Conservation (phyloP, 352 stramenopile genomes). For the Pelagophyceae sp. region DNA sequence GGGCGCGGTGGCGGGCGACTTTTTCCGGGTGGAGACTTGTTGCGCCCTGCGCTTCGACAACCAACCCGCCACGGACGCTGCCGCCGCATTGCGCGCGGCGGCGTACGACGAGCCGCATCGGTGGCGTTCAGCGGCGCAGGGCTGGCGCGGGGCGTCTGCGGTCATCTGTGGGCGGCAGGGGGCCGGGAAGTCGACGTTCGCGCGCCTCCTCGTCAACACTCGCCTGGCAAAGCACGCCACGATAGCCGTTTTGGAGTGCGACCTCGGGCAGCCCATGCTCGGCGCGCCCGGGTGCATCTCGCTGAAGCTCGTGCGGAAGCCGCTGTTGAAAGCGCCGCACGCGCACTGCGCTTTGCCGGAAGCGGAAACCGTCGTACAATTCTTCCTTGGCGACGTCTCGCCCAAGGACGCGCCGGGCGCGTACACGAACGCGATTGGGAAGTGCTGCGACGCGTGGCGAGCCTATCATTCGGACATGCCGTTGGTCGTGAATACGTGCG, state of each 20-base stretch:
- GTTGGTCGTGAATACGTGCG: slow-evolving; percentile 78
- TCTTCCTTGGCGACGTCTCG: slow-evolving; percentile 21
- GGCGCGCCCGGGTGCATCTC: slow-evolving; percentile 65
- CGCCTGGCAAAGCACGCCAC: slow-evolving; percentile 55
- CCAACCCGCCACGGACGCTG: too few relatives aligned
- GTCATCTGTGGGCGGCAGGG: slow-evolving; percentile 74
- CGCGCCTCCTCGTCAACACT: slow-evolving; percentile 68
- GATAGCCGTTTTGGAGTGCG: slow-evolving; percentile 75
- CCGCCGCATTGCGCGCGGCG: too few relatives aligned
- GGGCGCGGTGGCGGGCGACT: too few relatives aligned
- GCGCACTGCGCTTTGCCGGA: slow-evolving; percentile 57
- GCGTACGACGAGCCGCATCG: background rate
- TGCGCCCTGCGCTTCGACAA: background rate
- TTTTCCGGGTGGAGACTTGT: too few relatives aligned
- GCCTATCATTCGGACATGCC: slow-evolving; percentile 35
- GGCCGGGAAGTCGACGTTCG: slow-evolving; percentile 78
- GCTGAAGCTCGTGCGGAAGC: slow-evolving; percentile 60
- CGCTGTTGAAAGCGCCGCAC: slow-evolving; percentile 67
- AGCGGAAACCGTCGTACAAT: slow-evolving; percentile 24
- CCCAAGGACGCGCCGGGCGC: background rate
- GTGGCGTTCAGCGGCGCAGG: background rate
- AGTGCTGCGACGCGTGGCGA: slow-evolving; percentile 14
- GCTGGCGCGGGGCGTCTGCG: slow-evolving; percentile 30
- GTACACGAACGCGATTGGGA: slow-evolving; percentile 20
- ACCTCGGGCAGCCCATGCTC: slow-evolving; percentile 73